Evolutionary conservation across 2,329 filamentous ascomycete genomes (phyloP), one percentile per base, ranked within the genome.

Genomic region (Aureobasidium sp.): DNA sequence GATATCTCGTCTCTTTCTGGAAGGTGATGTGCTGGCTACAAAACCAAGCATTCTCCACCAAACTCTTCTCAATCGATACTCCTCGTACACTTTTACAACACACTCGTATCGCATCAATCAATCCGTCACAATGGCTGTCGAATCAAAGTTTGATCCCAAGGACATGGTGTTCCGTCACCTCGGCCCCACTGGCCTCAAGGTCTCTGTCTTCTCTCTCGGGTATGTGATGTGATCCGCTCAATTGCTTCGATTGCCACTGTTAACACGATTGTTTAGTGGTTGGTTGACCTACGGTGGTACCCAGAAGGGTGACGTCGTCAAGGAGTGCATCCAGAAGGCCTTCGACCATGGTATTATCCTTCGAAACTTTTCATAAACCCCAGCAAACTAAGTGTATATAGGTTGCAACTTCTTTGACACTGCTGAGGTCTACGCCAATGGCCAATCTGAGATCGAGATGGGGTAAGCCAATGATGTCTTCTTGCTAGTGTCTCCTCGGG

Each of bases 391-490:
- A 57, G n/a, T 32, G 7, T 21, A 16, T 27, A n/a, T 44, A 59
- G 54, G 78, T 61, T 77, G 80, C 69, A 79, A 80, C 70, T 79
- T 79, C 70, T 78, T 77, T 66, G 76, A 80, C 63, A 80, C 78
- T 10, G 78, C 78, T n/a, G 78, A 80, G 69, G 69, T 73, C 37
- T 86, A 86, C 68, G 76, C 80, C 64, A 81, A 75, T 7, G 85
- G 85, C 63, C 78, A 86, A 68, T 86, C 82, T 29, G 85, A 88
- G 71, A 75, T 83, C 50, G 82, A 84, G 66, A 87, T 80, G 78
- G 78, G 78, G 44, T 69, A 77, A 52, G 59, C 34, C 4, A 9
- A n/a, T 34, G n/a, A 21, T 2, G 37, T 30, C 37, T 16, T n/a
- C 49, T 41, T n/a, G 25, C 21, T 21, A 21, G 21, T 21, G 21